Evolutionary conservation across 805 yeast species (phyloP).

Genomic region (Naumovozyma castellii): DNA sequence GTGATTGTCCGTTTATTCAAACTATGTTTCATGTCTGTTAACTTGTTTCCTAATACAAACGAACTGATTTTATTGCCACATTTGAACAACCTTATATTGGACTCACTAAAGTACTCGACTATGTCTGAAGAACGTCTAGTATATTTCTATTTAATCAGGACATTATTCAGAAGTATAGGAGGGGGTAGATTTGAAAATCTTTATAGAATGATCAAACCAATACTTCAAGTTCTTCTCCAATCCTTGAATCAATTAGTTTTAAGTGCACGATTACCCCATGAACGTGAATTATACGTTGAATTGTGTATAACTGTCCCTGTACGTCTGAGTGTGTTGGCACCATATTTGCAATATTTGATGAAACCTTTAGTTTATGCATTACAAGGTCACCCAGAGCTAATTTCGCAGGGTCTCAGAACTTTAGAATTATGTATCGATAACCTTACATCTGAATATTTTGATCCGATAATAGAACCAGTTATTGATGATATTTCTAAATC

Average conservation of each 20-base stretch:
- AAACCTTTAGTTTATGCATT: conserved; percentile 85
- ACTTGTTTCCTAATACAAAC: conserved; percentile 76
- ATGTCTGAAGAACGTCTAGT: conserved; percentile 85
- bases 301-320: conserved; percentile 94
- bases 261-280: conserved; percentile 79
- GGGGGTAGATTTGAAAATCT: conserved; percentile 93
- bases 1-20: conserved; percentile 81
- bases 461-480: conserved; percentile 94
- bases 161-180: conserved; percentile 86
- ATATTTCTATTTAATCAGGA: conserved; percentile 78
- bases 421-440: conserved; percentile 94
- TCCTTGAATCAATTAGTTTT: conserved; percentile 74
- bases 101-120: conserved; percentile 69
- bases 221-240: conserved; percentile 77
- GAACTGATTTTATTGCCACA: conserved; percentile 86
- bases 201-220: conserved; percentile 87
- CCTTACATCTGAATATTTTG: conserved; percentile 90
- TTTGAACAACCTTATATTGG: conserved; percentile 69
- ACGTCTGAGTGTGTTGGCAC: conserved; percentile 83
- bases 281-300: conserved; percentile 89
- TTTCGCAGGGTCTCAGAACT: conserved; percentile 89
- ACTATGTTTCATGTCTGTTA: conserved; percentile 91
- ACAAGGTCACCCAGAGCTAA: conserved; percentile 82
- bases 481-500: conserved; percentile 91
- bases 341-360: conserved; percentile 81